Conservation (phyloP, 2,329 filamentous ascomycete species). For the Trichocomaceae sp. region DNA sequence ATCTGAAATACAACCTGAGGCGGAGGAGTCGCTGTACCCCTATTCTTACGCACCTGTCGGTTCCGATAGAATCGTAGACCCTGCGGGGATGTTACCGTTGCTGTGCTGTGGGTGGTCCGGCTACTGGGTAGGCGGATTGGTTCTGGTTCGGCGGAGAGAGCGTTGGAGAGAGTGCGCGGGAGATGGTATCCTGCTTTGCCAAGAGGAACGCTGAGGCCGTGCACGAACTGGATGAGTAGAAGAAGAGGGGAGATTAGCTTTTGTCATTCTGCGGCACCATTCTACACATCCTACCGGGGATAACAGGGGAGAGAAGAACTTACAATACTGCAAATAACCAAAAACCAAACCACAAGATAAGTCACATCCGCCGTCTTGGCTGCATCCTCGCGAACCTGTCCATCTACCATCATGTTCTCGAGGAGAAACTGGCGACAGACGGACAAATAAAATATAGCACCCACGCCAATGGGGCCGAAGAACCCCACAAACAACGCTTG, state of each 20-base stretch:
- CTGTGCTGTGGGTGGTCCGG: conserved; percentile 29
- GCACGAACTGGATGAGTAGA: conserved; percentile 53
- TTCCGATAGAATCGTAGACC: conserved; percentile 17
- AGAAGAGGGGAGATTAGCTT: neutral
- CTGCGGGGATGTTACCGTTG: conserved; percentile 16
- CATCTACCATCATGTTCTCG: conserved; percentile 50
- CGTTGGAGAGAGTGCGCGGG: conserved; percentile 41
- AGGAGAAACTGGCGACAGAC: conserved; percentile 68
- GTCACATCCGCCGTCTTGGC: conserved; percentile 59
- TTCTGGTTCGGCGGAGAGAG: conserved; percentile 27
- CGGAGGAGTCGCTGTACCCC: conserved; percentile 14
- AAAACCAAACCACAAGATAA: conserved; percentile 74
- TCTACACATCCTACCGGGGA: conserved; percentile 1
- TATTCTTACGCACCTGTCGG: conserved; percentile 16
- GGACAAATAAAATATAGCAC: conserved; percentile 84
- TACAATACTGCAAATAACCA: conserved; percentile 75
- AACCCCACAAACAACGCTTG: conserved; percentile 86
- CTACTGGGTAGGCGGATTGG: conserved; percentile 25
- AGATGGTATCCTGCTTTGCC: conserved; percentile 43
- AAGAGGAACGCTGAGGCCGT: conserved; percentile 74
- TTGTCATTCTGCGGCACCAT: neutral
- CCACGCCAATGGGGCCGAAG: conserved; percentile 88
- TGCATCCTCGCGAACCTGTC: conserved; percentile 59
- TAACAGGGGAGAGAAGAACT: conserved; percentile 29
- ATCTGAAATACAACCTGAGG: conserved; percentile 12